Conservation (phyloP, 2,329 filamentous ascomycete species). For the Drechslerella coelobrocha region DNA sequence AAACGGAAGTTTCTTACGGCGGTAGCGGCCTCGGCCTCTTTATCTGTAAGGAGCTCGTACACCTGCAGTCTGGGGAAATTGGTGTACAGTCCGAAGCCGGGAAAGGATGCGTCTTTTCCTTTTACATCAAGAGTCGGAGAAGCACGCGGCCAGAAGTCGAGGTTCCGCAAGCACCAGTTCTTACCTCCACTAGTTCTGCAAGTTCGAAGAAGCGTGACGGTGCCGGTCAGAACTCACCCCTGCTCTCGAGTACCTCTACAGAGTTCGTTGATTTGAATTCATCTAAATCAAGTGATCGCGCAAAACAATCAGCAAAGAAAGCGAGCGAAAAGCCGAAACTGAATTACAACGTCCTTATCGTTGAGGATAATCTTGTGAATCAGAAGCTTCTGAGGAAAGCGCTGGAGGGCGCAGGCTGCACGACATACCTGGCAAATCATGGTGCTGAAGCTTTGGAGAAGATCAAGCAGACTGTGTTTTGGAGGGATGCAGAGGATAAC, state of each 20-base stretch:
- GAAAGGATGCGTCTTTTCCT: slow-evolving; percentile 75
- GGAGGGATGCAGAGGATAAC: slow-evolving; percentile 48
- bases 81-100: slow-evolving; percentile 73
- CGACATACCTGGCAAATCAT: slow-evolving; percentile 70
- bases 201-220: slow-evolving; percentile 14
- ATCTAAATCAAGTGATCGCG: background rate
- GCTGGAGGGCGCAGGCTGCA: slow-evolving; percentile 61
- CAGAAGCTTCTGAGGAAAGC: slow-evolving; percentile 58
- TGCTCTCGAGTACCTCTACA: slow-evolving; percentile 2
- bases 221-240: slow-evolving; percentile 5
- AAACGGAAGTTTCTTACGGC: slow-evolving; percentile 74
- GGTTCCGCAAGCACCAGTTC: slow-evolving; percentile 34
- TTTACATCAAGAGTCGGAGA: slow-evolving; percentile 74
- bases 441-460: slow-evolving; percentile 69
- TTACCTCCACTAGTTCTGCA: slow-evolving; percentile 11
- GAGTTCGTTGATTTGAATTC: slow-evolving; percentile 9
- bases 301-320: background rate
- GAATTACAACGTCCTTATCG: slow-evolving; percentile 57
- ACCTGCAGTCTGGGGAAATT: slow-evolving; percentile 79
- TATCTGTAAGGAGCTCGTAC: slow-evolving; percentile 76
- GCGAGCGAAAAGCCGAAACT: slow-evolving; percentile 18
- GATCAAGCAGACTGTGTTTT: slow-evolving; percentile 65
- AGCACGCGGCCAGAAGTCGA: slow-evolving; percentile 59
- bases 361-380: slow-evolving; percentile 61
- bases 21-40: slow-evolving; percentile 75